Evolutionary conservation across 2,329 filamentous ascomycete species (phyloP).

Genomic region (Trichophyton simii): DNA sequence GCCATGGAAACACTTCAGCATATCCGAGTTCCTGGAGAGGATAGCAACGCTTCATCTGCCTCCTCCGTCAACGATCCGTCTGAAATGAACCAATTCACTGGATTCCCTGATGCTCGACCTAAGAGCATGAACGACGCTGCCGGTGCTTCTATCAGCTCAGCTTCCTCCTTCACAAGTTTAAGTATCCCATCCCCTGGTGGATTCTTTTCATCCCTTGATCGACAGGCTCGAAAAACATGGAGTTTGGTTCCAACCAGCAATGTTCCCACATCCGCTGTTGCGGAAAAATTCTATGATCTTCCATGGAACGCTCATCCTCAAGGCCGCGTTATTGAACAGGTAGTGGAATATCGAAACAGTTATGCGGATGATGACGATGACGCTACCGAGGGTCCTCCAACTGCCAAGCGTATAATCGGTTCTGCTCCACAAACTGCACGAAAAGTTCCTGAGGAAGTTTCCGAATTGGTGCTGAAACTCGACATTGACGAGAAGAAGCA

Average conservation of each 20-base stretch:
- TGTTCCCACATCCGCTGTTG: conserved; percentile 74
- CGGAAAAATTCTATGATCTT: conserved; percentile 77
- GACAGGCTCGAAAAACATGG: conserved; percentile 70
- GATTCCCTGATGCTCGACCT: conserved; percentile 47
- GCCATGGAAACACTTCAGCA: conserved; percentile 71
- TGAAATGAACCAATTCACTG: conserved; percentile 38
- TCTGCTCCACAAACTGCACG: conserved; percentile 57
- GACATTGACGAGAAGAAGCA: conserved; percentile 19
- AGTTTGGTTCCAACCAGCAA: conserved; percentile 47
- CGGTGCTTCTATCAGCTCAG: conserved; percentile 44
- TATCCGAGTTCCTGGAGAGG: conserved; percentile 43
- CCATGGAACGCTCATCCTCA: conserved; percentile 53
- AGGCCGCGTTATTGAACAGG: conserved; percentile 48
- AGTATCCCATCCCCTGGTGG: conserved; percentile 85
- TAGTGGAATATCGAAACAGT: conserved; percentile 46
- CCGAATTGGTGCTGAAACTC: conserved; percentile 14
- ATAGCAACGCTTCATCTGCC: conserved; percentile 29
- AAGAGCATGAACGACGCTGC: conserved; percentile 35
- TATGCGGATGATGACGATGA: conserved; percentile 26
- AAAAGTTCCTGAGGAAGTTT: conserved; percentile 35
- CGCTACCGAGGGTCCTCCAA: conserved; percentile 22
- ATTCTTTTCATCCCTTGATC: conserved; percentile 77
- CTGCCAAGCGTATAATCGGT: conserved; percentile 31
- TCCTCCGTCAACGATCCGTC: conserved; percentile 16
- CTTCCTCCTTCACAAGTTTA: conserved; percentile 63